Evolutionary conservation across 108 stramenopile genomes (phyloP).

Genomic region (Parietichytrium sp.): DNA sequence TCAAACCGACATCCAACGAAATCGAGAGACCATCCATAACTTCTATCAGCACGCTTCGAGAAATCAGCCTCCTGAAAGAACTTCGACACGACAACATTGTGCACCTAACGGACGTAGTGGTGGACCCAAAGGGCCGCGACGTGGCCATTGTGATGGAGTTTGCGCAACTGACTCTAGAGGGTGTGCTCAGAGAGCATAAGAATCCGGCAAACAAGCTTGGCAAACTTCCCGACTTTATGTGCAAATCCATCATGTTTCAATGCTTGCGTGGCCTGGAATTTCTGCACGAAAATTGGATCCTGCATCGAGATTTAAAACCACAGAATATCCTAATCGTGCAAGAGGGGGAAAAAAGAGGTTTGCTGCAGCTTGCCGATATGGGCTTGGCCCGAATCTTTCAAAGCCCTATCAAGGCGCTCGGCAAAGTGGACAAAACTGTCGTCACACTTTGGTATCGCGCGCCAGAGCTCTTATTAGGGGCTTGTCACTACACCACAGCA

Average conservation of each 20-base stretch:
- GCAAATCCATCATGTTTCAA: conserved; percentile 72
- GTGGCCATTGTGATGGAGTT: conserved; percentile 82
- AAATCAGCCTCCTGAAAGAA: conserved; percentile 77
- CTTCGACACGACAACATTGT: conserved; percentile 80
- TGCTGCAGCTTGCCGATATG: conserved; percentile 93
- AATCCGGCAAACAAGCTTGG: too few relatives aligned
- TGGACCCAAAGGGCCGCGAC: conserved; percentile 61
- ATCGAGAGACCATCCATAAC: conserved; percentile 83
- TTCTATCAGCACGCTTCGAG: conserved; percentile 70
- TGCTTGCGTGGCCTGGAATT: conserved; percentile 80
- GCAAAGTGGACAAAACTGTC: conserved; percentile 72
- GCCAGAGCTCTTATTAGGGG: conserved; percentile 90
- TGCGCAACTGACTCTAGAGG: conserved; percentile 77
- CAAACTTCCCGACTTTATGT: conserved; percentile 63
- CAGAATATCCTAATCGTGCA: conserved; percentile 75
- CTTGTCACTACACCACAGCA: conserved; percentile 76
- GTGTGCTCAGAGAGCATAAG: conserved; percentile 73
- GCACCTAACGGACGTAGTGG: conserved; percentile 48
- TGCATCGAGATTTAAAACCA: conserved; percentile 88
- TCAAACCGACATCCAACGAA: conserved; percentile 77
- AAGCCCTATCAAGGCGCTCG: conserved; percentile 74
- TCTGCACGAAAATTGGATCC: conserved; percentile 78
- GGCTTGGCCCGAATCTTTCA: conserved; percentile 85
- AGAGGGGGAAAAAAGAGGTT: conserved; percentile 67
- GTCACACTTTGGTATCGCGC: conserved; percentile 97